Evolutionary conservation across 306 rosid genomes (phyloP), one percentile per base, ranked within the genome.

Genomic region (Dryas alaskensis): DNA sequence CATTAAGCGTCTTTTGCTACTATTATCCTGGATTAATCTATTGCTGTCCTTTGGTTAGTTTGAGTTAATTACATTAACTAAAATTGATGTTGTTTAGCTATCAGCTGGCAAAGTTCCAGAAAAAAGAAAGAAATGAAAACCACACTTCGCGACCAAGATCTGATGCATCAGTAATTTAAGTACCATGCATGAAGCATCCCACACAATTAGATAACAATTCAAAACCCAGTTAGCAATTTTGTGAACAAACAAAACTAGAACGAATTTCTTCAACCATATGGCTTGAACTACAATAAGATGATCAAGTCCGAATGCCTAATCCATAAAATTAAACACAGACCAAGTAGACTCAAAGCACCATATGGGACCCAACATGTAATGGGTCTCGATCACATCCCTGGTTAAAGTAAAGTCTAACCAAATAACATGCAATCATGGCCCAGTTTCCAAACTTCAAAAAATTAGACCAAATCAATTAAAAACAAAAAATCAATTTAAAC

Each of bases 401-500:
- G 58, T 48, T 54, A 48, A 27, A 22, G 44, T 40, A 42, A 46
- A 43, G 44, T 46, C 45, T 16, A 47, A n/a, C 44, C 51, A 4
- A 7, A n/a, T 4, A 47, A 48, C 57, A 59, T 59, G 76, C 59
- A 72, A 14, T 46, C 42, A 64, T 27, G 37, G 10, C 8, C 51
- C 37, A 58, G 66, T n/a, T 59, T 16, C 76, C 76, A 59, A 46
- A 72, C 58, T 45, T 46, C 55, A 45, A 14, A 42, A 5, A 4
- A 46, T 17, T 13, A 72, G 57, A 59, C 46, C 3, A 46, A 37
- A 27, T 27, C 6, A 70, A 10, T 43, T 8, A 17, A 70, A 44
- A 46, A 3, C 11, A 22, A 22, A 22, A 22, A 22, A 22, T 40
- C 67, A 62, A 16, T 39, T 62, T 44, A 8, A 14, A 11, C 65